Conservation (phyloP, 108 stramenopile genomes). For the Pinguiococcus pyrenoidosus region DNA sequence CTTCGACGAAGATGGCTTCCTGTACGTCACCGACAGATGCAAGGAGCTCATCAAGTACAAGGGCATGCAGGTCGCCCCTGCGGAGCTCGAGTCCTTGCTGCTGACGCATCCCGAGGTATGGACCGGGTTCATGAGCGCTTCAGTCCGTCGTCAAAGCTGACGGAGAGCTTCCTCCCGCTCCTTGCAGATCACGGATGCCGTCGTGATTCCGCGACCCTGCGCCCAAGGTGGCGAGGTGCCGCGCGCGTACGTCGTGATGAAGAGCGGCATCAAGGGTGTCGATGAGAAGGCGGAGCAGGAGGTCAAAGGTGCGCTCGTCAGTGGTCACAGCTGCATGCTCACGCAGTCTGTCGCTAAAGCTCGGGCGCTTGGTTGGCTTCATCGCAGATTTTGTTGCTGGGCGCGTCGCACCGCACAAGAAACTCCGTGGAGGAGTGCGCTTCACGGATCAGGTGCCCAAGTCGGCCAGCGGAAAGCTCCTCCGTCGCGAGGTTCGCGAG, state of each 20-base stretch:
- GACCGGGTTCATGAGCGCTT: too few species aligned
- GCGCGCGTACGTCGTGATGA: slow-evolving; percentile 65
- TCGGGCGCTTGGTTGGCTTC: too few species aligned
- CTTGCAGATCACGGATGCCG: slow-evolving; percentile 70
- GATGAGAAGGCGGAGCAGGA: slow-evolving; percentile 40
- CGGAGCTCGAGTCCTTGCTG: slow-evolving; percentile 79
- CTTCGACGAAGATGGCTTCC: slow-evolving; percentile 70
- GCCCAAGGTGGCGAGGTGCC: slow-evolving; percentile 65
- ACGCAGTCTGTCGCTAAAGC: too few species aligned
- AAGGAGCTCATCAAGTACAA: slow-evolving; percentile 86
- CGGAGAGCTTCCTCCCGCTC: too few species aligned
- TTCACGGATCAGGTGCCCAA: slow-evolving; percentile 74
- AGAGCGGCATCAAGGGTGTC: slow-evolving; percentile 18
- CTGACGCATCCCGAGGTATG: slow-evolving; percentile 51
- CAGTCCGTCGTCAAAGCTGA: too few species aligned
- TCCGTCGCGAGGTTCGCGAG: too few species aligned
- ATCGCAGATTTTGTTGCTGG: slow-evolving; percentile 66
- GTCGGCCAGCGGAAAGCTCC: slow-evolving; percentile 70
- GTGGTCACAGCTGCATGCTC: too few species aligned
- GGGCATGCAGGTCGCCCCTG: slow-evolving; percentile 79
- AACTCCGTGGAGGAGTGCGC: slow-evolving; percentile 59
- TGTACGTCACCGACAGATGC: slow-evolving; percentile 68
- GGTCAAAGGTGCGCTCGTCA: too few species aligned
- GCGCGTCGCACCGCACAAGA: slow-evolving; percentile 65
- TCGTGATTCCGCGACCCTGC: slow-evolving; percentile 67